Base-by-base conservation (phyloP, 805 yeast genomes). In the Metschnikowia lunata region DNA sequence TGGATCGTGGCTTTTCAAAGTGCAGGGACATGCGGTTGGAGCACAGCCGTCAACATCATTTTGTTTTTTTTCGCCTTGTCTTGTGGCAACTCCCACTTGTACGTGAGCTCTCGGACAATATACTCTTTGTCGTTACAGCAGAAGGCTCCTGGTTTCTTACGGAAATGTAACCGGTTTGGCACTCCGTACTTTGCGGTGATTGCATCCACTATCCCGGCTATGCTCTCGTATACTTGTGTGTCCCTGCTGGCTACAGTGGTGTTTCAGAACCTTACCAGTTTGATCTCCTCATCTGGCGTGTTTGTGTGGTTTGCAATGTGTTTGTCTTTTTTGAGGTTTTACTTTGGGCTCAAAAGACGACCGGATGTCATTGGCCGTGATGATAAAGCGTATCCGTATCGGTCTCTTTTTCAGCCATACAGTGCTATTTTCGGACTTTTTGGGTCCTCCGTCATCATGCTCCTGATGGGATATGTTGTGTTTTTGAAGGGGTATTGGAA, bases 301-400 rank as follows among this genome's bases (percentile, higher is more conserved):
- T 63, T 88, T 30, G 88, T 85, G 35, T 88, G 96, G 96, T 72
- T 74, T 51, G 85, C 88, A 6, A 78, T 84, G 76, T 80, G 85
- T 52, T 57, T 81, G 13, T 71, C 88, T 2, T 85, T 73, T 57
- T 59, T 84, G 32, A 63, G 90, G 42, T 84, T 83, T 56, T 80
- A 75, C 60, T 77, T 72, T 49, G 90, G 86, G 0, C 62, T 84
- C 49, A 71, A 74, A 50, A 62, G 67, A 41, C 64, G 89, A 37
- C 82, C 83, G 0, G 88, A 83, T 57, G 80, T 83, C 42, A 77
- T 82, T 30, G 71, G 78, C 37, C 69, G 89, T 52, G 75, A 79
- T 51, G 85, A 80, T 57, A 71, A 75, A 26, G 66, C 81, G 1
- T 84, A 80, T 56, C 91, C 91, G 1, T 84, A 78, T 59, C 74